Base-by-base conservation (phyloP, 306 rosid species). In the Prunus salicina region DNA sequence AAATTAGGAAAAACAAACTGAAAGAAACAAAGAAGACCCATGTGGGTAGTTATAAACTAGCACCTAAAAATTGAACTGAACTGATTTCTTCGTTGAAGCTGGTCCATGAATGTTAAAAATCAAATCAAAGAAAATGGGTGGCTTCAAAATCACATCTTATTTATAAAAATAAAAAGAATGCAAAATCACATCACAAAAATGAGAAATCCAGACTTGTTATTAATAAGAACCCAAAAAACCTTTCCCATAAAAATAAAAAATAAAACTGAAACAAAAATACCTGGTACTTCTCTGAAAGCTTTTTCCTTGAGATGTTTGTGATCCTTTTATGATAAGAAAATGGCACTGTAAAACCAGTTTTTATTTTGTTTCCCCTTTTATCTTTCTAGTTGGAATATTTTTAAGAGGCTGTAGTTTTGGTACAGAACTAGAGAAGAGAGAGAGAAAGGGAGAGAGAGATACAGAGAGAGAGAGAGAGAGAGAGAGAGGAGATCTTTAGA, bases 401-500 rank as follows among this genome's bases (percentile, higher is more conserved):
- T 72, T 38, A 64, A 80, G 85, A 61, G 82, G 88, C 61, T 64
- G 88, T 69, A 62, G 83, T 65, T 72, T 70, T 30, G 76, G 79
- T 45, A 66, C 56, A 80, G 64, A 75, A 78, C 45, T 27, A 56
- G 19, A 71, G 76, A 51, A 47, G 52, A 72, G 58, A 52, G 56
- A 50, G 16, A 50, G 51, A 32, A 5, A 28, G 72, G 68, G 88
- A 56, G 25, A 32, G 38, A 32, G 86, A 56, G 25, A 32, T 22
- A 22, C 22, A 43, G 30, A 51, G 2, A 50, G 51, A 32, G 9
- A 28, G 72, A 71, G 88, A 56, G 25, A 32, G 38, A 32, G 86
- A 56, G 25, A 32, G 22, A 32, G 76, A 79, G 89, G 71, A 86
- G 93, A 93, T 93, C 96, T 90, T 89, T 89, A 83, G 64, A 72